Evolutionary conservation across 176 grass and related monocot species (phyloP).

Genomic region (Juncus effusus): DNA sequence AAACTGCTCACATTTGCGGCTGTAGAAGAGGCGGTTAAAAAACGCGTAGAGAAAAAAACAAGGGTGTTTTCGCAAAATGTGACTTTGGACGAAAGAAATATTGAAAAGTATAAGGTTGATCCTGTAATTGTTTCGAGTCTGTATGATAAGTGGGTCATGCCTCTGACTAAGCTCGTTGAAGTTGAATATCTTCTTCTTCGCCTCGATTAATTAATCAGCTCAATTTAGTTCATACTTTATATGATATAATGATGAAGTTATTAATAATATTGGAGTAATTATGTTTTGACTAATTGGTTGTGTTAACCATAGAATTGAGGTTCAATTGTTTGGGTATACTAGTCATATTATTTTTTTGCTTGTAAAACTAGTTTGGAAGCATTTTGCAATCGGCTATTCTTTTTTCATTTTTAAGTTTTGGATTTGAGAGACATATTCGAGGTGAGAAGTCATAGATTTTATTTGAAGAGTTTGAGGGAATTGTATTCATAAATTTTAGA

Average conservation of each 20-base stretch:
- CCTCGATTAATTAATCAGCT: slow-evolving; percentile 44
- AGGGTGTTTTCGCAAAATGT: slow-evolving; percentile 71
- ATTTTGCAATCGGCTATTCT: no score
- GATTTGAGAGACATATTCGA: no score
- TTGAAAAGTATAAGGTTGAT: slow-evolving; percentile 53
- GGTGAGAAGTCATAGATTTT: no score
- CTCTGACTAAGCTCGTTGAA: slow-evolving; percentile 72
- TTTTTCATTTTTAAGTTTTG: no score
- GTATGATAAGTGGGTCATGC: slow-evolving; percentile 95
- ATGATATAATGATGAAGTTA: slow-evolving; percentile 2
- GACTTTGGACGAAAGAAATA: slow-evolving; percentile 44
- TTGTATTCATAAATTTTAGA: no score
- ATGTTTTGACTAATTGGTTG: no score
- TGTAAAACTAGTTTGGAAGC: no score
- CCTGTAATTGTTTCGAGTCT: slow-evolving; percentile 55
- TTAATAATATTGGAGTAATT: neutral
- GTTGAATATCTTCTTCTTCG: slow-evolving; percentile 78
- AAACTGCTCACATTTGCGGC: slow-evolving; percentile 73
- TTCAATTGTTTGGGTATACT: no score
- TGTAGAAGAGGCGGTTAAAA: slow-evolving; percentile 88
- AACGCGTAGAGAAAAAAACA: slow-evolving; percentile 84
- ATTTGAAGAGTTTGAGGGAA: no score
- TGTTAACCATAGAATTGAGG: no score
- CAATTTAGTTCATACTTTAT: neutral
- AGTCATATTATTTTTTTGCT: no score